These are phyloP conservation scores for Prototheca cutis DNA, from an alignment of 163 green algal species.

Conservation along the genomic window DNA sequence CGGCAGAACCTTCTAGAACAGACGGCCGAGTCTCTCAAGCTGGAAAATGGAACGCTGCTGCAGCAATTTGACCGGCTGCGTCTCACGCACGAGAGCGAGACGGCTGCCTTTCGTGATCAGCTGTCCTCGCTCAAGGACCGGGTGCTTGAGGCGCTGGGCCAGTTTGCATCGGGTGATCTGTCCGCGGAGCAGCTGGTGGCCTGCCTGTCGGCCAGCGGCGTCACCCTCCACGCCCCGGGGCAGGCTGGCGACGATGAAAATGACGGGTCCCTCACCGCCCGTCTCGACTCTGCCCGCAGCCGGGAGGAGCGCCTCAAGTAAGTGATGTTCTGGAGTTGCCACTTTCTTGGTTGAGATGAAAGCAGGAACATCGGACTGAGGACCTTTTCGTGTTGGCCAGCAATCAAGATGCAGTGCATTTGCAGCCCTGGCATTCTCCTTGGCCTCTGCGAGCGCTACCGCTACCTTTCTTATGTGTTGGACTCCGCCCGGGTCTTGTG, in stretches of 20 bases:
- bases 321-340: conserved; percentile 1
- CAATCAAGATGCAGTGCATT: too few species aligned
- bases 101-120: conserved; percentile 12
- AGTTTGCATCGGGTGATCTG: conserved; percentile 16
- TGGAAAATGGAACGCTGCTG: conserved; percentile 25
- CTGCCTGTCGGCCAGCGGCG: conserved; percentile 15
- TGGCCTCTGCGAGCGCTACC: too few species aligned
- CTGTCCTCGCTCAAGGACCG: conserved; percentile 12
- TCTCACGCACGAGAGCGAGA: conserved; percentile 20
- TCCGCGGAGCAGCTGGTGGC: conserved; percentile 12
- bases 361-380: neutral
- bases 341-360: neutral
- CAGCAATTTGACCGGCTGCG: conserved; percentile 27
- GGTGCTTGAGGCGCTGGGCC: conserved; percentile 8
- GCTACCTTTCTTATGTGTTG: too few species aligned
- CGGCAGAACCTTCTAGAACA: conserved; percentile 20
- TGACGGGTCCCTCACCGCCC: neutral
- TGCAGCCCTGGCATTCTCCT: too few species aligned
- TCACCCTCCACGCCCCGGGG: conserved; percentile 9
- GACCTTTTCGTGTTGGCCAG: too few species aligned
- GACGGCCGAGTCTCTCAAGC: conserved; percentile 16
- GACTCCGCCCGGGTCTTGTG: too few species aligned
- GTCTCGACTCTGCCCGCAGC: conserved; percentile 19
- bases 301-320: conserved; percentile 20
- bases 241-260: neutral